These are phyloP conservation scores for Bruguiera hainesii DNA, from an alignment of 441 rosid genomes.

Conservation along the genomic window DNA sequence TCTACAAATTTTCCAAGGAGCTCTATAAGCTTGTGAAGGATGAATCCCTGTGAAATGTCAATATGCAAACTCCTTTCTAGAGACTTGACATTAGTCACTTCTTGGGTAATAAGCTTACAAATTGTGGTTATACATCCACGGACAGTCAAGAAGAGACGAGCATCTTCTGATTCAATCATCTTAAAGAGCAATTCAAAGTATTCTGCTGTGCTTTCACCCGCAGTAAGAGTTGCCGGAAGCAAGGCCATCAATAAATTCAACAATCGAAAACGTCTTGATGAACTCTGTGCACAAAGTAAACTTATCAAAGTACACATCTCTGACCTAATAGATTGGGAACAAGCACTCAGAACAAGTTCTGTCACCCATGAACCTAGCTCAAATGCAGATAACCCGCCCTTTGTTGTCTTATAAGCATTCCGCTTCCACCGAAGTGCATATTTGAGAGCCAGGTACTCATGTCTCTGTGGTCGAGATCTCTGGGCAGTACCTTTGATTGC, in stretches of 20 bases:
- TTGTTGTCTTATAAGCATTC: constrained; percentile 55
- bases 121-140: constrained; percentile 85
- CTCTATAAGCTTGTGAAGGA: constrained; percentile 98
- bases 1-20: constrained; percentile 96
- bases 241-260: constrained; percentile 85
- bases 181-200: constrained; percentile 97
- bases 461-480: constrained; percentile 78
- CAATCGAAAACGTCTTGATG: constrained; percentile 80
- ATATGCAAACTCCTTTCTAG: constrained; percentile 97
- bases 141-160: constrained; percentile 95
- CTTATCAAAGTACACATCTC: constrained; percentile 99
- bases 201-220: constrained; percentile 99
- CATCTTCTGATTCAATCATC: constrained; percentile 95
- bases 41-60: constrained; percentile 99
- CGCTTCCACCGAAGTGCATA: constrained; percentile 97
- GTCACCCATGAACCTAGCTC: constrained; percentile 99
- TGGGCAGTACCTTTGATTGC: constrained; percentile 65
- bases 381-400: constrained; percentile 73
- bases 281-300: constrained; percentile 88
- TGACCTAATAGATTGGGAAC: constrained; percentile 98
- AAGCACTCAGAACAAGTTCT: constrained; percentile 98
- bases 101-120: constrained; percentile 87
- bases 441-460: constrained; percentile 89
- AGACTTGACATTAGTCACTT: constrained; percentile 91
- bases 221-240: constrained; percentile 88